A percentile compares a stretch with the other conserved stretches of the same genome.
Evolutionary conservation across 345 rosid species (phyloP).

Genomic region (Schrenkiella parvula): DNA sequence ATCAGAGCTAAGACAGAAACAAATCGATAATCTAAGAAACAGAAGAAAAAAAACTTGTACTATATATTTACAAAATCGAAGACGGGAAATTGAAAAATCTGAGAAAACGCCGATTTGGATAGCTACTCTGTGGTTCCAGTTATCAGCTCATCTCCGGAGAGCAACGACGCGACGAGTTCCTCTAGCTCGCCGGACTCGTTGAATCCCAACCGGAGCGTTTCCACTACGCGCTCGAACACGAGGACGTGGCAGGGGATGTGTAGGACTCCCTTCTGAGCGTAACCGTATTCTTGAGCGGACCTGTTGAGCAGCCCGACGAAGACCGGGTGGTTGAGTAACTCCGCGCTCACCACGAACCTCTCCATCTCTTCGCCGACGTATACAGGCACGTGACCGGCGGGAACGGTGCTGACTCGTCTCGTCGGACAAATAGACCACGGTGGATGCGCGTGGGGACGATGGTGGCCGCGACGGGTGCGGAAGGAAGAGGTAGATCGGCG

Average conservation of each 20-base stretch:
- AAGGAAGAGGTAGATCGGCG: conserved; percentile 42
- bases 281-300: conserved; percentile 95
- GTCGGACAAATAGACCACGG: conserved; percentile 26
- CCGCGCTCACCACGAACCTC: conserved; percentile 80
- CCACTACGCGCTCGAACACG: conserved; percentile 77
- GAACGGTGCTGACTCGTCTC: conserved; percentile 42
- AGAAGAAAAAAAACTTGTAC: background rate
- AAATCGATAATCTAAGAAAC: background rate
- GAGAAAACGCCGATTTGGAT: conserved; percentile 2
- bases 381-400: conserved; percentile 85
- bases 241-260: conserved; percentile 89
- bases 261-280: conserved; percentile 88
- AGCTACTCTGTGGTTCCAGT: conserved; percentile 31
- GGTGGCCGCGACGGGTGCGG: conserved; percentile 28
- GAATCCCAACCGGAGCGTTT: conserved; percentile 57
- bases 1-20: background rate
- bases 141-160: conserved; percentile 24
- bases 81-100: background rate
- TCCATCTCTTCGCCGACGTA: conserved; percentile 98
- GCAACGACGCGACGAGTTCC: conserved; percentile 31
- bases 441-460: conserved; percentile 5
- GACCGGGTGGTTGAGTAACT: conserved; percentile 79
- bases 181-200: conserved; percentile 2
- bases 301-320: conserved; percentile 62
- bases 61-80: conserved; percentile 21